These are phyloP conservation scores for Panicum virgatum DNA, from an alignment of 202 grass and related monocot species.

Conservation along the genomic window DNA sequence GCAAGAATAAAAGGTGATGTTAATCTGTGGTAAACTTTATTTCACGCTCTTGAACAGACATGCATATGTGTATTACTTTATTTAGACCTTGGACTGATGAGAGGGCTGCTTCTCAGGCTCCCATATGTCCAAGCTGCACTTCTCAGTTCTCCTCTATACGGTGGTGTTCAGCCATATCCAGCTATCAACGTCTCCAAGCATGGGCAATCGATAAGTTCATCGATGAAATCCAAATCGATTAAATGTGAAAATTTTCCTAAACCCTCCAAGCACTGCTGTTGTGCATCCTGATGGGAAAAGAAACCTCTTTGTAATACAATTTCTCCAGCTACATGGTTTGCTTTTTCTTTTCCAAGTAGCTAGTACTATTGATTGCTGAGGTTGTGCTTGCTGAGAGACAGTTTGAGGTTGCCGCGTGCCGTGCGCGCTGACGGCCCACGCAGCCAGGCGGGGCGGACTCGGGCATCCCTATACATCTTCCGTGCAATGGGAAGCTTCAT, in stretches of 20 bases:
- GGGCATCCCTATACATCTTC: no score
- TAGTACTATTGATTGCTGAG: no score
- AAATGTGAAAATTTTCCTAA: no score
- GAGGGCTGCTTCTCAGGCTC: not conserved
- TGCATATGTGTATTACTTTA: not conserved
- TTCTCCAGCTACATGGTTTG: not conserved
- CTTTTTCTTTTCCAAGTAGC: no score
- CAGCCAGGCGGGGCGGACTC: no score
- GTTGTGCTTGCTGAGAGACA: not conserved
- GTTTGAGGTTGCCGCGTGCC: no score
- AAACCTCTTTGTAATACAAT: not conserved
- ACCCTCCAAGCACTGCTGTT: no score
- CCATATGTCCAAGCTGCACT: not conserved
- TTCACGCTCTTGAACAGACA: not conserved
- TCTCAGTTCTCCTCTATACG: not conserved
- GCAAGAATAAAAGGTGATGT: not conserved
- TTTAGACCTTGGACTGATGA: not conserved
- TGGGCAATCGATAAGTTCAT: no score
- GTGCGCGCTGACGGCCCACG: no score
- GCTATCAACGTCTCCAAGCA: not conserved
- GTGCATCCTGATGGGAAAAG: no score
- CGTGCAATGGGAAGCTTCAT: no score
- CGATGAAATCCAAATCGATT: no score
- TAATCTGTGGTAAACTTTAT: conserved; percentile 18
- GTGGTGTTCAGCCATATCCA: not conserved